These are phyloP conservation scores for Waltergamsia citrina DNA, from an alignment of 2,329 filamentous ascomycete species.

Conservation along the genomic window DNA sequence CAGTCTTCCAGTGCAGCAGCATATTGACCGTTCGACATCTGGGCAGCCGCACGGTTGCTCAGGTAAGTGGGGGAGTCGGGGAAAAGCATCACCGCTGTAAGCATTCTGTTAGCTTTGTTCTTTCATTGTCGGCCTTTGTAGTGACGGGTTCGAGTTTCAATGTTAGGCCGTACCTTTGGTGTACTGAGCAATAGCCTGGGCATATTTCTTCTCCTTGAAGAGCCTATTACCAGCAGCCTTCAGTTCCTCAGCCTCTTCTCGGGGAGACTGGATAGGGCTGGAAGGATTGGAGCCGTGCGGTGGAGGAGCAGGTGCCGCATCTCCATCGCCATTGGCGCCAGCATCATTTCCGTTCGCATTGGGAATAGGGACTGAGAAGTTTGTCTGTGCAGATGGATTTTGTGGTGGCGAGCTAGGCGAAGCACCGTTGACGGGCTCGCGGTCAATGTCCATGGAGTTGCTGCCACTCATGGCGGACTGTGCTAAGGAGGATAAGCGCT, in stretches of 20 bases:
- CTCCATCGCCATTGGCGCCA: constrained; percentile 24
- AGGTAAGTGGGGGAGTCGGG: constrained; percentile 83
- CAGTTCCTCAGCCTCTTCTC: constrained; percentile 79
- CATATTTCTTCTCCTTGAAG: constrained; percentile 91
- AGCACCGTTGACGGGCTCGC: constrained; percentile 44
- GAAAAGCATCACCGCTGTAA: constrained; percentile 79
- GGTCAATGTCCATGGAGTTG: constrained; percentile 67
- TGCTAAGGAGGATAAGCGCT: constrained; percentile 62
- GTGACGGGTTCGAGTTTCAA: no score
- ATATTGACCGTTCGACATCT: constrained; percentile 79
- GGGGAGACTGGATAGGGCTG: constrained; percentile 42
- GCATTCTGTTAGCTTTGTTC: background rate
- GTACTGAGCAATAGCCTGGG: constrained; percentile 83
- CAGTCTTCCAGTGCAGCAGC: constrained; percentile 79
- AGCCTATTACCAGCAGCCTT: constrained; percentile 93
- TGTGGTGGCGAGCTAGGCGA: constrained; percentile 31
- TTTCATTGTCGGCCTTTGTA: background rate
- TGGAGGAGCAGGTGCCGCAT: constrained; percentile 53
- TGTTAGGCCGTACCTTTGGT: constrained; percentile 64
- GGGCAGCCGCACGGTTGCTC: constrained; percentile 89
- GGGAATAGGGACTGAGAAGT: constrained; percentile 44
- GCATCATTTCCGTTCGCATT: constrained; percentile 27
- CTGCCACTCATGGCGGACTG: constrained; percentile 41
- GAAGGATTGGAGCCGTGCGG: constrained; percentile 59
- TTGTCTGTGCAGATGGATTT: constrained; percentile 26